Base-by-base conservation (phyloP, 169 alveolate genomes). In the Cryptosporidium muris region DNA sequence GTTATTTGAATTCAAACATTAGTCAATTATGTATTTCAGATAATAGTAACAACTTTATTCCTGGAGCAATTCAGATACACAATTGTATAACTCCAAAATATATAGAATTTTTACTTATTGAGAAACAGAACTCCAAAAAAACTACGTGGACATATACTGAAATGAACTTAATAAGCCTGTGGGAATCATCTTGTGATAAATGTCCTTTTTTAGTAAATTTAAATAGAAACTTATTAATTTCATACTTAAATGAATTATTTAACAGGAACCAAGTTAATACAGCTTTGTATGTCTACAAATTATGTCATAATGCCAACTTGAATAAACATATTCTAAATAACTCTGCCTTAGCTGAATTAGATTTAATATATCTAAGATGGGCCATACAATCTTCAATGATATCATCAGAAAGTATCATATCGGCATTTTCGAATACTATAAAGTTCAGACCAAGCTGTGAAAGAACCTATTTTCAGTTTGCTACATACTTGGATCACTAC, bases 401-500 rank as follows among this genome's bases (percentile, higher is more conserved):
- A n/a, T 74, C 85, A 6, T 68, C 85, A 7, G 85, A 74, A 60
- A 74, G 60, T 16, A 74, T 74, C 8, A 74, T 74, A 1, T 58
- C 54, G 16, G 60, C 49, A 4, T 74, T 74, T 14, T 38, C 14
- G 34, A 64, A 74, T 47, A 74, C 85, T 25, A 4, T 74, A 2
- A 63, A 74, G 9, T 51, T 48, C n/a, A 60, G 85, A 16, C 60
- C 85, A 56, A 74, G 60, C 43, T 74, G 85, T n/a, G 85, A 74
- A 43, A 74, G 60, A 60, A 74, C 85, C 40, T 74, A 74, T 42
- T 74, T 74, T 43, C 67, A 74, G 58, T 74, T 74, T 60, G 85
- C 85, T 11, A 74, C 45, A 7, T 74, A 74, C 47, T 48, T 74
- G 60, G 85, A 74, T 42, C 54, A 48, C 43, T 74, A 74, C 60